Conservation (phyloP, 1,284 basidiomycete genomes). For the Inonotus obliquus region DNA sequence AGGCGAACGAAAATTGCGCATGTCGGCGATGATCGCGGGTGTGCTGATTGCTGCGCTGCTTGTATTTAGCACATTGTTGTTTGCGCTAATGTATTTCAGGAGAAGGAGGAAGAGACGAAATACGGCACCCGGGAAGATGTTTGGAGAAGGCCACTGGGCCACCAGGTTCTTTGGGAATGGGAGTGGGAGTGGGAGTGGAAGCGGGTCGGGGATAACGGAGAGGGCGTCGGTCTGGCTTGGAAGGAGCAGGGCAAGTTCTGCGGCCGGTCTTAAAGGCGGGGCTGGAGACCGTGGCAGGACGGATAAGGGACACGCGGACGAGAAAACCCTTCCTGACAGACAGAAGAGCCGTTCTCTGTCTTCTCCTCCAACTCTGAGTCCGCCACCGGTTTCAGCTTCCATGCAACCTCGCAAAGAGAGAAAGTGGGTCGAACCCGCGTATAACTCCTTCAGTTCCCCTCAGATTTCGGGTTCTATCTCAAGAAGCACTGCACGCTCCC, state of each 20-base stretch:
- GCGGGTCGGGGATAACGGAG: not conserved
- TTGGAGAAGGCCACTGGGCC: constrained; percentile 1
- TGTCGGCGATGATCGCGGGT: constrained; percentile 3
- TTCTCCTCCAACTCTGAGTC: not conserved
- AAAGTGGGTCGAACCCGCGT: not conserved
- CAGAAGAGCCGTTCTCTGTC: not conserved
- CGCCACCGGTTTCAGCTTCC: not conserved
- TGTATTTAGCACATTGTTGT: constrained; percentile 5
- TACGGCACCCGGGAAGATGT: constrained; percentile 10
- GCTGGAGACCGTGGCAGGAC: not conserved
- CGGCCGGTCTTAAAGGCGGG: not conserved
- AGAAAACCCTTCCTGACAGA: constrained; percentile 1
- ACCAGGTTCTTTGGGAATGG: constrained; percentile 11
- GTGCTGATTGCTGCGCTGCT: constrained; percentile 5
- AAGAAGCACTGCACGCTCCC: not conserved
- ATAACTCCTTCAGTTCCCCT: not conserved
- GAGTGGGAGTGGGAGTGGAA: not conserved
- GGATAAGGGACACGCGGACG: not conserved
- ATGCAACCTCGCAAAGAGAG: not conserved
- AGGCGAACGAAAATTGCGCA: not conserved
- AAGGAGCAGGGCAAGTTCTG: not conserved
- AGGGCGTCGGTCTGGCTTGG: not conserved
- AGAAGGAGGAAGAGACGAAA: constrained; percentile 10
- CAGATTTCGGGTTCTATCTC: not conserved
- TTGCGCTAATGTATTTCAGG: constrained; percentile 18